Evolutionary conservation across 805 yeast species (phyloP), one percentile per base, ranked within the genome.

Genomic region (Saturnispora bothae): DNA sequence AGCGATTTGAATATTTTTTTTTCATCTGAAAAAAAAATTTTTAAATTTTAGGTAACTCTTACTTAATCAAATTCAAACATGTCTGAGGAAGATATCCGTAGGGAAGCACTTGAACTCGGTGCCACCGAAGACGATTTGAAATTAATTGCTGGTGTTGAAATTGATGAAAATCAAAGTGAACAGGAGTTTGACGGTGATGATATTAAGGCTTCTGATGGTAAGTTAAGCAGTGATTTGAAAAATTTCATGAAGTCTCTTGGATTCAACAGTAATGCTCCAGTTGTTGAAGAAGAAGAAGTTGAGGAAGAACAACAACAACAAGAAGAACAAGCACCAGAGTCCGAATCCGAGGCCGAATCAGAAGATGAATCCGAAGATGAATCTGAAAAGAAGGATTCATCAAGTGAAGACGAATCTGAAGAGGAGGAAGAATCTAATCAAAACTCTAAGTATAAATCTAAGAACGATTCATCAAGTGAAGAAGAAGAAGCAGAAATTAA

Each of bases 51-150:
- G 41, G 25, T 12, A 3, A 29, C 21, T 43, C 34, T 59, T 26
- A 21, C n/a, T 36, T 30, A 23, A 20, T 34, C 25, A 52, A 42
- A n/a, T 31, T 42, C 14, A 40, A 39, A 12, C 19, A 26, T 13
- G 69, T 62, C 30, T 25, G 36, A 36, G 13, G 39, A 32, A 16
- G 12, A 32, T 9, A 56, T 83, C 34, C 76, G 81, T 48, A 73
- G 76, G 43, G 94, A 81, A 61, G 94, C 94, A 3, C 55, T 78
- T 12, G 78, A 77, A 17, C 61, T 88, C 21, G 96, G 96, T 25
- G 97, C 96, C 16, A 69, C 84, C 13, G 92, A 83, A 48, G 88
- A 77, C 17, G 96, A 86, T 56, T 54, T 88, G 33, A 69, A 71
- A 31, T 59, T 86, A 36, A 48, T 88, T 10, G 67, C 69, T 25